Percentiles rank a stretch among this genome's conserved stretches.
Evolutionary conservation across 371 early-diverging fungal species (phyloP).

Genomic region (Mortierella sp.): DNA sequence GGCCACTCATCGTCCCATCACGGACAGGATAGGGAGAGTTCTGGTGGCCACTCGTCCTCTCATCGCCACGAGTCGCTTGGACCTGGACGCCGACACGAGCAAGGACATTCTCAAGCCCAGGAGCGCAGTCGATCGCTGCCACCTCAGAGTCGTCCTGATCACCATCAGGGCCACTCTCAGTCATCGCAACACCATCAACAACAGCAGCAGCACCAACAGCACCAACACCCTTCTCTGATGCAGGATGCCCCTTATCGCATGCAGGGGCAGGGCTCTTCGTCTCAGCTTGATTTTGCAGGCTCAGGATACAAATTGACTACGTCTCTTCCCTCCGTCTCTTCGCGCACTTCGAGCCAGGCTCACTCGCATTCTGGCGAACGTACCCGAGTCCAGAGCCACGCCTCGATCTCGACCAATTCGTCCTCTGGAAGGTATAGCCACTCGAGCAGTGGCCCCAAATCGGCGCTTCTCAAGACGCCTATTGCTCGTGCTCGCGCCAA

Average conservation of each 20-base stretch:
- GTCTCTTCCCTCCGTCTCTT: conserved; percentile 2
- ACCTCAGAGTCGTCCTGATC: conserved; percentile 10
- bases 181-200: background rate
- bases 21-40: background rate
- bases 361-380: conserved; percentile 20
- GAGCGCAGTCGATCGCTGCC: background rate
- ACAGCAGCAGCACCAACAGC: conserved; percentile 9
- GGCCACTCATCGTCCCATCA: background rate
- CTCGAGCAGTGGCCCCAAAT: conserved; percentile 17
- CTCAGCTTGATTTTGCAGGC: conserved; percentile 28
- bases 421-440: conserved; percentile 10
- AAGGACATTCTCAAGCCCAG: conserved; percentile 6
- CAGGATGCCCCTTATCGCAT: conserved; percentile 7
- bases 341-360: conserved; percentile 23
- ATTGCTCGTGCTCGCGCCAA: conserved; percentile 45
- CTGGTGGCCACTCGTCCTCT: background rate
- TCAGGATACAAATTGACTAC: conserved; percentile 16
- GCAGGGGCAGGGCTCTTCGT: conserved; percentile 24
- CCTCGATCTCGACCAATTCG: conserved; percentile 17
- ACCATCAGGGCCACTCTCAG: conserved; percentile 3
- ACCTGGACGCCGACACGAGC: conserved; percentile 7
- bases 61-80: background rate
- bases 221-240: background rate
- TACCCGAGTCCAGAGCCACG: conserved; percentile 25
- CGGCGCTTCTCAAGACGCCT: conserved; percentile 40